A percentile compares a stretch with the other conserved stretches of the same genome.
phyloP scores from a whole-genome alignment of 163 green algal genomes.

The Chlamydomonas reinhardtii region DNA sequence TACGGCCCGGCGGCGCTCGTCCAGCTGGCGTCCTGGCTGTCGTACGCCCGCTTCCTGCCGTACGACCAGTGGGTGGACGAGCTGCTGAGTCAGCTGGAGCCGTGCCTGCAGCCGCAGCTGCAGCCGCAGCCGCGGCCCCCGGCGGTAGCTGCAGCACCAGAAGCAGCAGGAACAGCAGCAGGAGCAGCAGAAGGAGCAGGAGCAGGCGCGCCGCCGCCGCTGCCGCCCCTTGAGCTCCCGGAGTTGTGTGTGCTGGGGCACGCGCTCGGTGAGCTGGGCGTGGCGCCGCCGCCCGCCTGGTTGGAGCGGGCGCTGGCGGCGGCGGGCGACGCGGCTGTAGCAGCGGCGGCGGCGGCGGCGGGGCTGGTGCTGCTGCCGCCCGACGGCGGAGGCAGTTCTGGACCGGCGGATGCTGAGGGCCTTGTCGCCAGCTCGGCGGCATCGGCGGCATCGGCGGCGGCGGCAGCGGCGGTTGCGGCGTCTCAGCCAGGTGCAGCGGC shows the following conservation, averaged over 20 bases:
- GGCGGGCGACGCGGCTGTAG: background rate
- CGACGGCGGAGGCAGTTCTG: background rate
- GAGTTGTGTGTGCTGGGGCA: constrained; percentile 17
- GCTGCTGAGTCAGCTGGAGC: background rate
- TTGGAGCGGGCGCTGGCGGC: constrained; percentile 2
- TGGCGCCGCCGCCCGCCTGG: background rate
- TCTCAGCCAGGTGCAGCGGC: background rate
- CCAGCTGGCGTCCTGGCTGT: constrained; percentile 35
- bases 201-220: background rate
- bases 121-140: too few relatives aligned
- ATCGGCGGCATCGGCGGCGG: too few relatives aligned
- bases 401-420: too few relatives aligned
- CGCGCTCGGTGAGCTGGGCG: background rate
- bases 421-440: too few relatives aligned
- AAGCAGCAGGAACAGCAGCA: background rate
- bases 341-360: background rate
- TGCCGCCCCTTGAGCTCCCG: background rate
- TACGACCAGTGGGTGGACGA: constrained; percentile 11
- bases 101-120: background rate
- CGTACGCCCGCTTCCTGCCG: constrained; percentile 21
- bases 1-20: constrained; percentile 39
- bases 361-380: background rate
- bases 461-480: background rate
- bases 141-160: background rate
- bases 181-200: background rate